Evolutionary conservation across 2,329 filamentous ascomycete genomes (phyloP).

Genomic region (Rhinocladiella similis): DNA sequence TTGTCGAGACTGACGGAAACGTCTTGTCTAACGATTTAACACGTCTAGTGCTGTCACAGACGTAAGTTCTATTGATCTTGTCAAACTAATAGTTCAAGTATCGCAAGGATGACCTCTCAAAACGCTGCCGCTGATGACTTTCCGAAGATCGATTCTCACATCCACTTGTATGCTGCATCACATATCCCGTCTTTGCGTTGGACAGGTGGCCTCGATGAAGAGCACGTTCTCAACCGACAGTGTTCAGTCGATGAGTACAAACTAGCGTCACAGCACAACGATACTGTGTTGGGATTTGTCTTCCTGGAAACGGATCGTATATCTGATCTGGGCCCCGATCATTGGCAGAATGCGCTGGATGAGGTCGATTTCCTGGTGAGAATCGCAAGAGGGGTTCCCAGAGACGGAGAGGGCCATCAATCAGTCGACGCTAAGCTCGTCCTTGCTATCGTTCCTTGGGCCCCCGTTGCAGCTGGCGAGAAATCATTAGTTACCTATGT

Average conservation of each 20-base stretch:
- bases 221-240: constrained; percentile 61
- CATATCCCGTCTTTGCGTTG: constrained; percentile 70
- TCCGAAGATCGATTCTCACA: constrained; percentile 79
- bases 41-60: too few species aligned
- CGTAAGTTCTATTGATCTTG: too few species aligned
- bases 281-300: constrained; percentile 67
- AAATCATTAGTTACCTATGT: constrained; percentile 67
- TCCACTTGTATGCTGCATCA: constrained; percentile 77
- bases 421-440: constrained; percentile 56
- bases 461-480: constrained; percentile 70
- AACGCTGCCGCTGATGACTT: not conserved
- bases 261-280: constrained; percentile 37
- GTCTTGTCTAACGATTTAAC: too few species aligned
- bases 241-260: constrained; percentile 67
- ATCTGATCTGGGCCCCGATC: constrained; percentile 55
- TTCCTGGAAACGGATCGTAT: constrained; percentile 81
- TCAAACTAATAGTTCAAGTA: too few species aligned
- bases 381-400: constrained; percentile 62
- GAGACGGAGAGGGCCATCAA: constrained; percentile 59
- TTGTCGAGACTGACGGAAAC: too few species aligned
- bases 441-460: constrained; percentile 77
- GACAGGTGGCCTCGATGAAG: constrained; percentile 53
- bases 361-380: constrained; percentile 71
- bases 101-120: constrained; percentile 6
- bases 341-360: constrained; percentile 68